Evolutionary conservation across 345 rosid genomes (phyloP).

Genomic region (Eucalyptus virginea): DNA sequence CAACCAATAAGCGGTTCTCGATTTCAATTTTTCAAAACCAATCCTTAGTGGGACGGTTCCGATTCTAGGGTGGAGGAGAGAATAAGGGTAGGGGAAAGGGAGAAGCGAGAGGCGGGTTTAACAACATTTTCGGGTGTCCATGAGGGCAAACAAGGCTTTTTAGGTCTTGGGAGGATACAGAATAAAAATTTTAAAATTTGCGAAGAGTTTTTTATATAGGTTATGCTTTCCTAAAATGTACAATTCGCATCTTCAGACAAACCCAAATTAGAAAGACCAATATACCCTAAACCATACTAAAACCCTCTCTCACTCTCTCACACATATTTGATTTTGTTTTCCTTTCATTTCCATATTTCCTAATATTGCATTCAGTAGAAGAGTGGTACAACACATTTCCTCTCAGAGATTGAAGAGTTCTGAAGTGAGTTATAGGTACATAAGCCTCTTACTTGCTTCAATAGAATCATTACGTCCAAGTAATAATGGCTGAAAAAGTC

Average conservation of each 20-base stretch:
- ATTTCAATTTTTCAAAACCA: too few relatives aligned
- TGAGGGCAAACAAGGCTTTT: background rate
- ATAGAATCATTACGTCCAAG: background rate
- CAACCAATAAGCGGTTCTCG: rapidly evolving
- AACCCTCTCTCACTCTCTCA: background rate
- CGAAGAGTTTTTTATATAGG: background rate
- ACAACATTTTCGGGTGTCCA: background rate
- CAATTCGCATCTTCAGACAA: background rate
- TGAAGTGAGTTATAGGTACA: background rate
- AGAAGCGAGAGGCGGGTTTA: background rate
- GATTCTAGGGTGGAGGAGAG: background rate
- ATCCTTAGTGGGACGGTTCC: too few relatives aligned
- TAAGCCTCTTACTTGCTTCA: background rate
- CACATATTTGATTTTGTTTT: background rate
- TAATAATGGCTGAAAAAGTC: background rate
- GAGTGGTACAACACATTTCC: background rate
- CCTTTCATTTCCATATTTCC: background rate
- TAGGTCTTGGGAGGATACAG: background rate
- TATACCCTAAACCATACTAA: background rate
- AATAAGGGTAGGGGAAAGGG: background rate
- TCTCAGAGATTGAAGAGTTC: background rate
- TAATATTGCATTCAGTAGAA: background rate
- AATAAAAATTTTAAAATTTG: background rate
- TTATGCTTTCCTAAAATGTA: background rate
- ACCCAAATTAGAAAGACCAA: background rate